Evolutionary conservation across 768 basidiomycete species (phyloP), one percentile per base, ranked within the genome.

Genomic region (Lenzites betulinus): DNA sequence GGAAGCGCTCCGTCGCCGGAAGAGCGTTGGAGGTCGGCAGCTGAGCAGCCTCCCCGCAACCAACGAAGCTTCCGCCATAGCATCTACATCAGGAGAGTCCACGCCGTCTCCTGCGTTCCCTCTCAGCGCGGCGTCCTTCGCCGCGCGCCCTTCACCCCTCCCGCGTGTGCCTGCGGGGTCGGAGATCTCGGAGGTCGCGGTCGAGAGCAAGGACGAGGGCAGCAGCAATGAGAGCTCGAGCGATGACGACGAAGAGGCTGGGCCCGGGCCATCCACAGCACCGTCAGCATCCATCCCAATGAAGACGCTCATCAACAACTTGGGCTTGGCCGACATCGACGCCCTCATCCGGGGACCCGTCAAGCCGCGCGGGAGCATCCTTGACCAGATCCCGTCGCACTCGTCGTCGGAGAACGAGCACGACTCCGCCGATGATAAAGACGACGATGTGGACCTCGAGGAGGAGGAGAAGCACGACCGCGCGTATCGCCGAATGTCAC

Each of bases 321-420:
- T 66, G 1, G 46, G 56, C 15, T 57, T 69, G 1, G 61, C 65
- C 30, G 71, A 77, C 36, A 53, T 81, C n/a, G 78, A 82, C 8
- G 74, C 75, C 9, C 63, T 82, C 49, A 65, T 83, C 13, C 77
- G 74, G 28, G 80, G 79, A 2, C 80, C 82, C 8, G 46, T 50
- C n/a, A 49, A 62, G 26, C 65, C 66, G 5, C 50, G 42, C 15
- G 48, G 65, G 30, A 64, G 71, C n/a, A 64, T 76, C 23, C 57
- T 77, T 1, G 71, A 72, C 23, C 71, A 55, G 51, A 63, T 74
- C 52, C 63, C 51, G 67, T 73, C 59, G 67, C 69, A 62, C 67
- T 76, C 62, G 13, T 48, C 70, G 11, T 71, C 67, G 36, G 71
- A 73, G 12, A 73, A 80, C 42, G 72, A 79, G 18, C 35, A 35